phyloP scores from a whole-genome alignment of 78 protist genomes.

The Cavenderia fasciculata region DNA sequence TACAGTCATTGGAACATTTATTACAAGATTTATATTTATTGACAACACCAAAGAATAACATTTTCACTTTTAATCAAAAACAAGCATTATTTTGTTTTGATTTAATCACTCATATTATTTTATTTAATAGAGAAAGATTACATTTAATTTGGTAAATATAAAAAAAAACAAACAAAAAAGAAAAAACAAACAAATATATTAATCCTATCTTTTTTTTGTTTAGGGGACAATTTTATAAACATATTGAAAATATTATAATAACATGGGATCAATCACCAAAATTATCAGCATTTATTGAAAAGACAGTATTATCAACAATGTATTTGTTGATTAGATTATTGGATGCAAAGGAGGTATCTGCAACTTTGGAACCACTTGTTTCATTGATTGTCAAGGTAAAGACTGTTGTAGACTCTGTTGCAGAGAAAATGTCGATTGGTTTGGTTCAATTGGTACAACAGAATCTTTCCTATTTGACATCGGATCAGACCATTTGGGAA shows the following conservation, averaged over 20 bases:
- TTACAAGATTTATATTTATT: slow-evolving; percentile 20
- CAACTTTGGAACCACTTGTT: background rate
- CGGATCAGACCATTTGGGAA: slow-evolving; percentile 26
- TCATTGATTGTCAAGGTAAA: background rate
- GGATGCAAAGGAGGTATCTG: background rate
- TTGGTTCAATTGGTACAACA: slow-evolving; percentile 44
- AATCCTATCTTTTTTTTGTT: too few relatives aligned
- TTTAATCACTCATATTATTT: slow-evolving; percentile 48
- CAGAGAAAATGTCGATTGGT: slow-evolving; percentile 56
- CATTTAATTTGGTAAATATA: slow-evolving; percentile 11
- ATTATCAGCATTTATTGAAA: slow-evolving; percentile 23
- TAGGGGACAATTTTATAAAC: slow-evolving; percentile 4
- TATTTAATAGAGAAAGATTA: slow-evolving; percentile 36
- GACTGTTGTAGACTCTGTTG: slow-evolving; percentile 30
- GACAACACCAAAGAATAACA: slow-evolving; percentile 25
- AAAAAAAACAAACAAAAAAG: background rate
- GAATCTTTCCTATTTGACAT: slow-evolving; percentile 6
- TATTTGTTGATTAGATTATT: slow-evolving; percentile 37
- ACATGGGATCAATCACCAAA: background rate
- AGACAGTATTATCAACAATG: slow-evolving; percentile 32
- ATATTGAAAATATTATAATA: slow-evolving; percentile 30
- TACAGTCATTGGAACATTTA: slow-evolving; percentile 44
- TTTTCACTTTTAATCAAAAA: slow-evolving; percentile 12
- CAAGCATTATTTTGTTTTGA: slow-evolving; percentile 67
- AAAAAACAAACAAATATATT: too few relatives aligned